Percentiles rank a stretch among this genome's conserved stretches.
Conservation (phyloP, 2,329 filamentous ascomycete genomes). For the Alternaria novae-zelandiae region DNA sequence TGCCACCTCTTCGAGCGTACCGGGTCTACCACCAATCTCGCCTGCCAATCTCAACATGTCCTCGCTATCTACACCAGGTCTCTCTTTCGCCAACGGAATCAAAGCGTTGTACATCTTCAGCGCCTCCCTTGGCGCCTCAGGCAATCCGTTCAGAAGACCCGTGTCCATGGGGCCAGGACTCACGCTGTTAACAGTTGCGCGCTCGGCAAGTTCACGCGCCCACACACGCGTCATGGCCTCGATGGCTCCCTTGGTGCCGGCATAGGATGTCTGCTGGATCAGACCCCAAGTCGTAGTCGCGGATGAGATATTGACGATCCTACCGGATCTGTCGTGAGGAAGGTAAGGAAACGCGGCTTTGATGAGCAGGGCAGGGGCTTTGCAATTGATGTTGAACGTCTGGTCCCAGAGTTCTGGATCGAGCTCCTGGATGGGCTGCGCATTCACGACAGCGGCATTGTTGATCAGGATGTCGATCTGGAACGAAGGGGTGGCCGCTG, state of each 20-base stretch:
- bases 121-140: conserved; percentile 3
- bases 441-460: conserved; percentile 9
- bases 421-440: conserved; percentile 11
- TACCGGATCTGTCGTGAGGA: conserved; percentile 6
- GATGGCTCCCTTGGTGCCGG: conserved; percentile 9
- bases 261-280: conserved; percentile 13
- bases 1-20: conserved; percentile 11
- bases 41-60: conserved; percentile 3
- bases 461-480: conserved; percentile 13
- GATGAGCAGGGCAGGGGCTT: conserved; percentile 10
- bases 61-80: conserved; percentile 7
- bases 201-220: conserved; percentile 8
- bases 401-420: conserved; percentile 11
- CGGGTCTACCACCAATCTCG: conserved; percentile 9
- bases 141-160: conserved; percentile 7
- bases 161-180: conserved; percentile 11
- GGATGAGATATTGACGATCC: conserved; percentile 13
- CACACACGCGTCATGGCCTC: conserved; percentile 14
- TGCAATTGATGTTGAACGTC: conserved; percentile 11
- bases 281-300: conserved; percentile 11
- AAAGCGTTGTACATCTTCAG: conserved; percentile 9
- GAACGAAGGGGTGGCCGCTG: conserved; percentile 1
- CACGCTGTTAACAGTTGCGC: conserved; percentile 10
- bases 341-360: conserved; percentile 10
- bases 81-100: conserved; percentile 5